Evolutionary conservation across 2,329 filamentous ascomycete genomes (phyloP).

Genomic region (Phaeosphaeriaceae sp.): DNA sequence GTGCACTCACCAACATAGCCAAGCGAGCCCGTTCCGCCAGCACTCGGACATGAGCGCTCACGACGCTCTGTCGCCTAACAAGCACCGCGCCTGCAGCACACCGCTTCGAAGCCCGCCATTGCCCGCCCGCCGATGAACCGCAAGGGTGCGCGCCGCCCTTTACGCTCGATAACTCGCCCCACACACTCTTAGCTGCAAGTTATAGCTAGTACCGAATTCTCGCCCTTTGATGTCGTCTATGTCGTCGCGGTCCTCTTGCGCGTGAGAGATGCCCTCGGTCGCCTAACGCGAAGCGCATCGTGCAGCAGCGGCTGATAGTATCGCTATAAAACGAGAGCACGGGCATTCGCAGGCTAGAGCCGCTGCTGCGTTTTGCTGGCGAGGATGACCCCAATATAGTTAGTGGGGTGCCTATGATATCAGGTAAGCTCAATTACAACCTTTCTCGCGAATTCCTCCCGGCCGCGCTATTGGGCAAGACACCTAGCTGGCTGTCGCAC

Average conservation of each 20-base stretch:
- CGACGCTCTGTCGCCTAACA: background rate
- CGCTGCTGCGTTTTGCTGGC: slow-evolving; percentile 12
- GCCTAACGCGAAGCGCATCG: slow-evolving; percentile 12
- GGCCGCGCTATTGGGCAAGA: slow-evolving; percentile 3
- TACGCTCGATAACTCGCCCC: slow-evolving; percentile 2
- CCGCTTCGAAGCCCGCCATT: slow-evolving; percentile 4
- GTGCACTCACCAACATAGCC: slow-evolving; percentile 4
- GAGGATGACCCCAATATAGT: slow-evolving; percentile 10
- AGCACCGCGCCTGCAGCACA: slow-evolving; percentile 4
- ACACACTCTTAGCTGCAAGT: slow-evolving; percentile 1
- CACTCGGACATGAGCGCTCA: slow-evolving; percentile 3
- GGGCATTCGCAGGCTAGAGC: slow-evolving; percentile 9
- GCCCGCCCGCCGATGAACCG: background rate
- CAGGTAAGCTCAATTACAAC: slow-evolving; percentile 8
- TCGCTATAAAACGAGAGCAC: slow-evolving; percentile 16
- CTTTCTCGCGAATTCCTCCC: slow-evolving; percentile 10
- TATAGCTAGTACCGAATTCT: background rate
- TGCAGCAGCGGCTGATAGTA: slow-evolving; percentile 11
- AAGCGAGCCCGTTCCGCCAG: slow-evolving; percentile 4
- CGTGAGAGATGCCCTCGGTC: slow-evolving; percentile 9
- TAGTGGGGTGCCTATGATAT: slow-evolving; percentile 8
- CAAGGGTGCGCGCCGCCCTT: slow-evolving; percentile 4
- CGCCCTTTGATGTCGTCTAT: background rate
- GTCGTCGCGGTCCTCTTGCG: slow-evolving; percentile 10
- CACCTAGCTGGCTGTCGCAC: slow-evolving; percentile 5